phyloP scores from a whole-genome alignment of 352 stramenopile genomes.

The Elongisporangium prolatum region DNA sequence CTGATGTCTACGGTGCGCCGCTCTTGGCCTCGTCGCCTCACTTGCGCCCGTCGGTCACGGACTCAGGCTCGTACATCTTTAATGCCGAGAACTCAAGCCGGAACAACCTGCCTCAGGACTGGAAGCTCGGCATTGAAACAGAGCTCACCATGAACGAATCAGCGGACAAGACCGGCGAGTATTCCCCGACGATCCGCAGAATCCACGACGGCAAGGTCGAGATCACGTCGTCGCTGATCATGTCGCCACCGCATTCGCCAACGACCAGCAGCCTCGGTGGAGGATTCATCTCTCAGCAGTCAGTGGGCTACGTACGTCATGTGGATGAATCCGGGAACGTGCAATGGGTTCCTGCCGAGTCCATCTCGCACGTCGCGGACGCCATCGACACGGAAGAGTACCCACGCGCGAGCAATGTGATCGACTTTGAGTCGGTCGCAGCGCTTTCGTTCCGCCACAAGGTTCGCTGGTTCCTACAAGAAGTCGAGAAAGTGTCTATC shows the following conservation, averaged over 20 bases:
- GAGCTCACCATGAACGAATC: constrained; percentile 61
- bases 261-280: constrained; percentile 3
- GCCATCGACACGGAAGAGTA: constrained; percentile 73
- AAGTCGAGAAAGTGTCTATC: constrained; percentile 69
- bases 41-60: constrained; percentile 6
- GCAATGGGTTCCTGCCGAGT: constrained; percentile 69
- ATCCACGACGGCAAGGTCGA: constrained; percentile 28
- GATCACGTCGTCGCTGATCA: constrained; percentile 5
- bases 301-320: constrained; percentile 71
- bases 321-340: constrained; percentile 63
- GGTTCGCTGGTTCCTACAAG: constrained; percentile 73
- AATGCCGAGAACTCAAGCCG: constrained; percentile 9
- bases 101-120: constrained; percentile 4
- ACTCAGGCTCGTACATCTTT: constrained; percentile 38
- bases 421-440: constrained; percentile 75
- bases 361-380: constrained; percentile 51
- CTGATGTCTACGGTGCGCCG: constrained; percentile 17
- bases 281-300: constrained; percentile 58
- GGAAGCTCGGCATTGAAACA: constrained; percentile 50
- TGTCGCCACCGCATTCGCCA: constrained; percentile 1
- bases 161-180: constrained; percentile 25
- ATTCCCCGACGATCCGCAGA: constrained; percentile 50
- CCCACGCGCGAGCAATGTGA: constrained; percentile 57
- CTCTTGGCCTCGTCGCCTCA: constrained; percentile 8
- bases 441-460: constrained; percentile 69